Evolutionary conservation across 208 protist genomes (phyloP), one percentile per base, ranked within the genome.

Genomic region (Leishmania braziliensis): DNA sequence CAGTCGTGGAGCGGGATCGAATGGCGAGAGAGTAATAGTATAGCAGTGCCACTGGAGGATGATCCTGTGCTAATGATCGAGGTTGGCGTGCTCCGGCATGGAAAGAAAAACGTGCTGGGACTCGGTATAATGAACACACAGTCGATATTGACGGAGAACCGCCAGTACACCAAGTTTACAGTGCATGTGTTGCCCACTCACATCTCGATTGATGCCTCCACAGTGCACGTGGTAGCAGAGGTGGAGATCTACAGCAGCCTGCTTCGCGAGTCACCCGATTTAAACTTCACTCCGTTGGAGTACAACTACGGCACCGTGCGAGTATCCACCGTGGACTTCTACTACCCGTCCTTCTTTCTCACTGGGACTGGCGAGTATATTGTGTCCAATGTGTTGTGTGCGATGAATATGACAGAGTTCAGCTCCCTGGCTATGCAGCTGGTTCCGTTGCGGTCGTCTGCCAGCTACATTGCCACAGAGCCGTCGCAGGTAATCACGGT

Each of bases 401-500:
- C 89, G 39, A 96, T 96, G 91, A 97, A 97, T 81, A 94, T 95
- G 89, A 97, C 93, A 18, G 91, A 95, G 76, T 90, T 89, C 23
- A 92, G 89, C 81, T 91, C 92, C 58, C 84, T 97, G 23, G 91
- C 95, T 29, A 97, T 97, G 92, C 94, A 97, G 82, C 86, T 97
- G 20, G 84, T 95, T 23, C 91, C 92, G 46, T 78, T 95, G 53
- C 84, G 79, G 51, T 87, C 88, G 48, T 88, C 91, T 23, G 83
- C 81, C 46, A 80, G 86, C 75, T 96, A 90, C 81, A 90, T 97
- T 54, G 78, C 77, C 48, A 88, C 90, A 50, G 86, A 95, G 76
- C 95, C 95, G 36, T 71, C 89, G 39, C 86, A 95, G 43, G 93
- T 95, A 29, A 93, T 97, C 78, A 96, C 93, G 54, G 93, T 97